Percentiles rank a stretch among this genome's conserved stretches.
Conservation (phyloP, 306 rosid genomes). For the Lagenaria siceraria region DNA sequence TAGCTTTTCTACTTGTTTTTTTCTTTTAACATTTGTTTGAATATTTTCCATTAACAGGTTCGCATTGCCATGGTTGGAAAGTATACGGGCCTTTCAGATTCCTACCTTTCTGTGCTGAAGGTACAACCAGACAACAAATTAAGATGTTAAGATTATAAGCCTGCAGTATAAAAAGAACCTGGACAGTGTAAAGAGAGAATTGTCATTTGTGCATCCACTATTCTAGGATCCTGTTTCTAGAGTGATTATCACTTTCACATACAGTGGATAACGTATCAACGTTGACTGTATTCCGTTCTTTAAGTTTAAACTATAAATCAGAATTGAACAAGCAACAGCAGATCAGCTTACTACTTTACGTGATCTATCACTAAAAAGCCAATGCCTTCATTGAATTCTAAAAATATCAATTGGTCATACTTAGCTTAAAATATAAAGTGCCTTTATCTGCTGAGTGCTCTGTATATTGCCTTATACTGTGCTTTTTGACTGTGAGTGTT, state of each 20-base stretch:
- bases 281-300: not conserved
- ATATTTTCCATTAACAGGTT: conserved; percentile 34
- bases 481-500: not conserved
- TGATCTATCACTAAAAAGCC: not conserved
- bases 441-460: not conserved
- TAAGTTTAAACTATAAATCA: not conserved
- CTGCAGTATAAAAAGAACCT: not conserved
- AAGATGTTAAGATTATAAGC: not conserved
- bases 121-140: conserved; percentile 20
- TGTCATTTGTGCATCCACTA: not conserved
- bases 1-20: not conserved
- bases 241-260: not conserved
- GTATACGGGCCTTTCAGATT: conserved; percentile 81
- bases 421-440: not conserved
- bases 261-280: not conserved
- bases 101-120: conserved; percentile 86
- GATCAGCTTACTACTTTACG: not conserved
- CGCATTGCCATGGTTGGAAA: conserved; percentile 94
- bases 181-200: not conserved
- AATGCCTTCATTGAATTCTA: not conserved
- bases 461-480: not conserved
- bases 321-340: not conserved
- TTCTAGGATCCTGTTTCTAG: not conserved
- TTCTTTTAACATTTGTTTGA: not conserved
- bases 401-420: not conserved